Percentiles rank a stretch among this genome's conserved stretches.
Conservation (phyloP, 305 asterid species). For the Fraxinus floribunda region DNA sequence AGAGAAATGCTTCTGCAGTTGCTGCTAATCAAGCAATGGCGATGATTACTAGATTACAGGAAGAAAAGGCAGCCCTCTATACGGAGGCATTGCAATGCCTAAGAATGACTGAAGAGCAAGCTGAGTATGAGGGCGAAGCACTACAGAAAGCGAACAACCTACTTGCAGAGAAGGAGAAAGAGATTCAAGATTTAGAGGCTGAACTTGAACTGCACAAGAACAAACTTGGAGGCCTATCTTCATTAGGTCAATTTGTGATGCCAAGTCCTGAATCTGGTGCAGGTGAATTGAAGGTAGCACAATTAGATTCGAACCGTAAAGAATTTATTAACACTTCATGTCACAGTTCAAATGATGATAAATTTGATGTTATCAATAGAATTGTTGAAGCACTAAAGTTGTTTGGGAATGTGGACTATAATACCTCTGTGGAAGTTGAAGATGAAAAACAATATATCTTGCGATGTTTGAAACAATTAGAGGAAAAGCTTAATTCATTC, state of each 20-base stretch:
- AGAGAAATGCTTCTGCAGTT: constrained; percentile 76
- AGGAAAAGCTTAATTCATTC: constrained; percentile 38
- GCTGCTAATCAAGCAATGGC: constrained; percentile 93
- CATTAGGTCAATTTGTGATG: constrained; percentile 20
- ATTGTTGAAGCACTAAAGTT: constrained; percentile 22
- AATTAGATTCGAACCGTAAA: constrained; percentile 5
- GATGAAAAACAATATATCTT: constrained; percentile 42
- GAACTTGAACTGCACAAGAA: constrained; percentile 51
- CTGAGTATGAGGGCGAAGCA: constrained; percentile 74
- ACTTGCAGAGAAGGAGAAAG: constrained; percentile 59
- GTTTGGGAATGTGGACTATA: constrained; percentile 12
- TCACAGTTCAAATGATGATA: constrained; percentile 15
- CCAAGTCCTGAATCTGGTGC: constrained; percentile 25
- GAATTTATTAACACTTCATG: constrained; percentile 7
- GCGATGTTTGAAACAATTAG: constrained; percentile 40
- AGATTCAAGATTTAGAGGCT: constrained; percentile 45
- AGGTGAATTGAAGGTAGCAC: constrained; percentile 20
- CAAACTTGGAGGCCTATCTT: constrained; percentile 32
- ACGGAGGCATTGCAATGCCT: constrained; percentile 79
- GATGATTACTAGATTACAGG: constrained; percentile 86
- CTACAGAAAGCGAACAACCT: constrained; percentile 59
- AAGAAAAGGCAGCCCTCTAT: constrained; percentile 73
- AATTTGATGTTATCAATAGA: constrained; percentile 14
- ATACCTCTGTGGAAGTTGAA: constrained; percentile 23
- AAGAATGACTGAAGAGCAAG: constrained; percentile 89